Conservation (phyloP, 23 red algal genomes). For the Chondrus crispus region DNA sequence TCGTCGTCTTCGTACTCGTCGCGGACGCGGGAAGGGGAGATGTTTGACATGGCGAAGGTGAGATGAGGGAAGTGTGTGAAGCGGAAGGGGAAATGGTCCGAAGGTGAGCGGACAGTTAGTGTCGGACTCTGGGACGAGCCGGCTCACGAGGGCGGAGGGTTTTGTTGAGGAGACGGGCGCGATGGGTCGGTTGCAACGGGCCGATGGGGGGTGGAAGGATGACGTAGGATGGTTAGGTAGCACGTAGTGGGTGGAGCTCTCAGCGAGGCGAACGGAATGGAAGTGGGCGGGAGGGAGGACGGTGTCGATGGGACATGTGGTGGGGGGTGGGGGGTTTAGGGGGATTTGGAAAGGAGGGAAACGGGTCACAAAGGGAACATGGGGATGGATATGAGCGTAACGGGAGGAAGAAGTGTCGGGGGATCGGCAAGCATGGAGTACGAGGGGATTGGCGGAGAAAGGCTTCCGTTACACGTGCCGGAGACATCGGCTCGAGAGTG, state of each 20-base stretch:
- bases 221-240: too few relatives aligned
- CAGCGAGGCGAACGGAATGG: neutral
- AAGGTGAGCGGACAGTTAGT: neutral
- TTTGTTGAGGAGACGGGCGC: too few relatives aligned
- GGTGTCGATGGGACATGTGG: neutral
- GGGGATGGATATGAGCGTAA: neutral
- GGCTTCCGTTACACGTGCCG: too few relatives aligned
- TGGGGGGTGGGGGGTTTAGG: neutral
- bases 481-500: too few relatives aligned
- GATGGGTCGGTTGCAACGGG: too few relatives aligned
- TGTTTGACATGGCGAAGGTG: neutral
- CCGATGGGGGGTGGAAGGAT: too few relatives aligned
- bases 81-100: neutral
- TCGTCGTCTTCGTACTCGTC: neutral
- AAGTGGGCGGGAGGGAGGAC: neutral
- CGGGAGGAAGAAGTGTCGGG: neutral
- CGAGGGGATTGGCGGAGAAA: neutral
- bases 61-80: neutral
- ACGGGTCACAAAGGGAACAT: neutral
- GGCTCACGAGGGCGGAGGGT: too few relatives aligned
- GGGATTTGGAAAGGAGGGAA: neutral
- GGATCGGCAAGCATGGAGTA: neutral
- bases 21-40: neutral
- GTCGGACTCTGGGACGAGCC: too few relatives aligned
- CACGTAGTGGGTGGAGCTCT: too few relatives aligned